A percentile compares a stretch with the other conserved stretches of the same genome.
These are phyloP conservation scores for Xylariomycetidae sp. DNA, from an alignment of 2,329 filamentous ascomycete genomes.

Conservation along the genomic window DNA sequence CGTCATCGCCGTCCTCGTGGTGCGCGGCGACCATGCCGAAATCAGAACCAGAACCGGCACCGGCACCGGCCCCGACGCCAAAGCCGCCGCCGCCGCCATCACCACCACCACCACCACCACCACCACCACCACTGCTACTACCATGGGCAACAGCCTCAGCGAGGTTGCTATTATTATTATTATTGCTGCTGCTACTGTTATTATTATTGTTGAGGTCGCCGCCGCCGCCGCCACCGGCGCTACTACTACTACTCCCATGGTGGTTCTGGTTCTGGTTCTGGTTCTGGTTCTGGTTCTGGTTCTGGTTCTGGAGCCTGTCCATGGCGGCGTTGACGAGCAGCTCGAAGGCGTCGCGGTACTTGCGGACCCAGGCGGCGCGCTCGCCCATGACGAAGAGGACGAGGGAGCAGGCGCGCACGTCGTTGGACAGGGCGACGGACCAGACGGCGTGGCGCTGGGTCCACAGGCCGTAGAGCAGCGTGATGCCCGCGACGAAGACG, in stretches of 20 bases:
- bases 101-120: neutral
- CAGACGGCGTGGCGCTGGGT: slow-evolving; percentile 40
- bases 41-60: neutral
- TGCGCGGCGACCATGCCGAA: slow-evolving; percentile 7
- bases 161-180: too few relatives aligned
- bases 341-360: slow-evolving; percentile 44
- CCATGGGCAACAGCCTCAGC: too few relatives aligned
- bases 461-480: slow-evolving; percentile 33
- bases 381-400: slow-evolving; percentile 47
- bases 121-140: too few relatives aligned
- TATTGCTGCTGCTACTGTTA: too few relatives aligned
- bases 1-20: slow-evolving; percentile 13
- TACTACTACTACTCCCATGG: slow-evolving; percentile 5
- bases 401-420: slow-evolving; percentile 43
- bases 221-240: neutral
- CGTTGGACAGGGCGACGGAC: slow-evolving; percentile 44
- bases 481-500: slow-evolving; percentile 37
- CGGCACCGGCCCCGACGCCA: neutral
- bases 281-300: slow-evolving; percentile 23
- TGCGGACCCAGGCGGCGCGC: slow-evolving; percentile 41
- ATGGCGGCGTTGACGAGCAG: slow-evolving; percentile 40
- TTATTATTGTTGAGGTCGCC: too few relatives aligned
- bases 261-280: slow-evolving; percentile 21
- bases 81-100: neutral
- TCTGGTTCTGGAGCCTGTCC: slow-evolving; percentile 38